Evolutionary conservation across 2,329 filamentous ascomycete species (phyloP).

Genomic region (Elsinoe fawcettii): DNA sequence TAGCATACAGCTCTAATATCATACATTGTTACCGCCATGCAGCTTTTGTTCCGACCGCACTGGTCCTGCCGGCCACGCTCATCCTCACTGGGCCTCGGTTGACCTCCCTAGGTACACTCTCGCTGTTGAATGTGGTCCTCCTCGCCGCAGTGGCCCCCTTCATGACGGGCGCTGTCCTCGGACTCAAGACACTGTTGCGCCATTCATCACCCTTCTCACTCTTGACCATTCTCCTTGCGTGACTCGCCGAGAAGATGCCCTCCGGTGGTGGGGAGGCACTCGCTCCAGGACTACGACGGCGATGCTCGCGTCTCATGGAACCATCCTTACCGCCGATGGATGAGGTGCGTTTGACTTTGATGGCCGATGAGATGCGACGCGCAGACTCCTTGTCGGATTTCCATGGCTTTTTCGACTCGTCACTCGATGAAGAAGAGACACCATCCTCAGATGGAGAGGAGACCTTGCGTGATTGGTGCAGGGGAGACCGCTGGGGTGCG

Average conservation of each 20-base stretch:
- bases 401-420: slow-evolving; percentile 20
- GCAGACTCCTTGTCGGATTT: slow-evolving; percentile 23
- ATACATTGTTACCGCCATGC: slow-evolving; percentile 18
- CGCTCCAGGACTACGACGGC: slow-evolving; percentile 49
- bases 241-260: slow-evolving; percentile 55
- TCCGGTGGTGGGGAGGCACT: slow-evolving; percentile 46
- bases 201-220: slow-evolving; percentile 50
- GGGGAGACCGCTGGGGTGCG: slow-evolving; percentile 27
- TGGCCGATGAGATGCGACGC: slow-evolving; percentile 37
- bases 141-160: slow-evolving; percentile 43
- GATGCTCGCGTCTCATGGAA: slow-evolving; percentile 29
- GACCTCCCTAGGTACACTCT: slow-evolving; percentile 16
- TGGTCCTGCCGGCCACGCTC: slow-evolving; percentile 17
- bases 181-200: slow-evolving; percentile 49
- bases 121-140: slow-evolving; percentile 23
- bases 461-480: slow-evolving; percentile 30
- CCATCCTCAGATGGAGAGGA: slow-evolving; percentile 24
- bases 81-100: slow-evolving; percentile 13
- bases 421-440: slow-evolving; percentile 21
- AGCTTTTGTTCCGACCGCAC: slow-evolving; percentile 15
- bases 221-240: slow-evolving; percentile 60
- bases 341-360: slow-evolving; percentile 41
- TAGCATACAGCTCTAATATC: slow-evolving; percentile 9
- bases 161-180: slow-evolving; percentile 50
- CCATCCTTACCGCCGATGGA: slow-evolving; percentile 31